phyloP scores from a whole-genome alignment of 352 stramenopile species.

The Globisporangium irregulare region DNA sequence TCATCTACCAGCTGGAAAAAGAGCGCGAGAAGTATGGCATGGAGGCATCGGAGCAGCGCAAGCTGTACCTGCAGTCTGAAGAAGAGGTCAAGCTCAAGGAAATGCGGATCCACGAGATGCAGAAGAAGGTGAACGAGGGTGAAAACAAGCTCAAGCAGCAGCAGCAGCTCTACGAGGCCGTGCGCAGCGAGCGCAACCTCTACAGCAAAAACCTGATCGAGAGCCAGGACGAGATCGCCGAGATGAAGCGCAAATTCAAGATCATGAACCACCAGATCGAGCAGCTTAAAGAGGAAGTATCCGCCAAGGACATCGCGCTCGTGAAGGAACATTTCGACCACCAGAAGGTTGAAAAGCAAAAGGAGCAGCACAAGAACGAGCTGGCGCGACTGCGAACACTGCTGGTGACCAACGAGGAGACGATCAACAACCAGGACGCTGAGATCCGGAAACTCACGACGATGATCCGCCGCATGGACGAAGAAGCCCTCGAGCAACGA shows the following conservation, averaged over 20 bases:
- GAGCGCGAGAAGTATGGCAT: constrained; percentile 92
- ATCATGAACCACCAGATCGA: constrained; percentile 96
- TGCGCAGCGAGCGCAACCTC: constrained; percentile 93
- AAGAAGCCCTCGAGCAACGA: constrained; percentile 90
- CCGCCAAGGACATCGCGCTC: constrained; percentile 92
- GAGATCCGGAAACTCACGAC: constrained; percentile 92
- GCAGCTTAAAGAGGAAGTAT: constrained; percentile 96
- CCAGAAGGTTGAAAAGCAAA: constrained; percentile 94
- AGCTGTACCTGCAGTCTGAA: constrained; percentile 81
- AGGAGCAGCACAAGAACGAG: constrained; percentile 93
- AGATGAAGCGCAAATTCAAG: constrained; percentile 97
- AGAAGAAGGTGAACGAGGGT: constrained; percentile 88
- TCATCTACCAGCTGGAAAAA: constrained; percentile 91
- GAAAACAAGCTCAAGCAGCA: constrained; percentile 96
- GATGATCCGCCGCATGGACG: constrained; percentile 93
- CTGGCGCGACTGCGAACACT: constrained; percentile 87
- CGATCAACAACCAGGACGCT: constrained; percentile 93
- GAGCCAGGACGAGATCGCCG: constrained; percentile 93
- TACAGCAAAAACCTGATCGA: constrained; percentile 97
- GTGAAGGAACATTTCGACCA: constrained; percentile 96
- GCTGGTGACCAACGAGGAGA: constrained; percentile 88
- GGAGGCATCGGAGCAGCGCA: constrained; percentile 81
- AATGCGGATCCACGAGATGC: constrained; percentile 79
- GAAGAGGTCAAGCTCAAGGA: constrained; percentile 80
- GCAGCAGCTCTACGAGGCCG: constrained; percentile 94